These are phyloP conservation scores for Eucalyptus sideroxylon DNA, from an alignment of 345 rosid genomes.

Conservation along the genomic window DNA sequence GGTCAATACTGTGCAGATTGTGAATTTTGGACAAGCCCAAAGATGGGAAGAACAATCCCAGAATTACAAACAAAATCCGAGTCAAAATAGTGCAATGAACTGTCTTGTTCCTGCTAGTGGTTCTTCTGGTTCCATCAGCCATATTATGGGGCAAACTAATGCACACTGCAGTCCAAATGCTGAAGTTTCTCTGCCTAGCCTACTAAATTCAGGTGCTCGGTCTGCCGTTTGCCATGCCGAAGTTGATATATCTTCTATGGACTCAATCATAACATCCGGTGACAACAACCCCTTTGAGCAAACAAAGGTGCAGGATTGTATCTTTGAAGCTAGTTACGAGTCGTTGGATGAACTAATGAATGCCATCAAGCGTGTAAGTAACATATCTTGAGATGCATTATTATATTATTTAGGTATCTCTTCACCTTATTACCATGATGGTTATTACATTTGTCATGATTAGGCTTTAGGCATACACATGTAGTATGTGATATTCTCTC, in stretches of 20 bases:
- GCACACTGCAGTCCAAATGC: constrained; percentile 6
- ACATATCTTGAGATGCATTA: neutral
- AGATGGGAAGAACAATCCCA: constrained; percentile 39
- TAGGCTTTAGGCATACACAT: neutral
- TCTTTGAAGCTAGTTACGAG: constrained; percentile 29
- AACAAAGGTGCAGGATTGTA: constrained; percentile 29
- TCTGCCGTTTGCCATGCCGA: constrained; percentile 12
- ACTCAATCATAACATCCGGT: constrained; percentile 18
- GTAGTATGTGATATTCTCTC: neutral
- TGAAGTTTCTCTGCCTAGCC: constrained; percentile 22
- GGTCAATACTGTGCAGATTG: constrained; percentile 16
- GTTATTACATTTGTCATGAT: neutral
- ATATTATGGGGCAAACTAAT: constrained; percentile 9
- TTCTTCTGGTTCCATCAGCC: constrained; percentile 6
- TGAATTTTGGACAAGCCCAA: constrained; percentile 16
- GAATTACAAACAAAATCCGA: constrained; percentile 6
- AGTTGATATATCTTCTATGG: constrained; percentile 17
- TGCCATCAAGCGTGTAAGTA: constrained; percentile 48
- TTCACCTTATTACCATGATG: neutral
- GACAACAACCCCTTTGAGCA: constrained; percentile 27
- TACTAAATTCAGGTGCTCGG: constrained; percentile 10
- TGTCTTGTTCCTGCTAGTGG: constrained; percentile 19
- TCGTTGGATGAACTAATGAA: constrained; percentile 62
- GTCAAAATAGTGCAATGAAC: constrained; percentile 9
- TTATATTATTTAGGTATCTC: neutral